These are phyloP conservation scores for Euclidium syriacum DNA, from an alignment of 345 rosid genomes.

Conservation along the genomic window DNA sequence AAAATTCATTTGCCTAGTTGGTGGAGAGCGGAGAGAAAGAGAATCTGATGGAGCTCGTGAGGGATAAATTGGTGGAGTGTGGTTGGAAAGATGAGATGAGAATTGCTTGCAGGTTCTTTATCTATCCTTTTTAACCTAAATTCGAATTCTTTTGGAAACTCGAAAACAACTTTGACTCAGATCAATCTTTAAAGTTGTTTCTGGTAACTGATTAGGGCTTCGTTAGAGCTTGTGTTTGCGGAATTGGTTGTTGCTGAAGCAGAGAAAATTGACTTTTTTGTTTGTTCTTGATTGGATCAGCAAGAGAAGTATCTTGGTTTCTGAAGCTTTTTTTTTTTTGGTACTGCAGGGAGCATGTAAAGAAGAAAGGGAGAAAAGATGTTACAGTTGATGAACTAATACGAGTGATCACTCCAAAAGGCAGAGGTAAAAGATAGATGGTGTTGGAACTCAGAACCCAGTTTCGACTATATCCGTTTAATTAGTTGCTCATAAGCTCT, in stretches of 20 bases:
- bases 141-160: neutral
- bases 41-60: slow-evolving; percentile 60
- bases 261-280: neutral
- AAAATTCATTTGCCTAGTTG: slow-evolving; percentile 30
- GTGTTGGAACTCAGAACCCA: neutral
- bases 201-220: neutral
- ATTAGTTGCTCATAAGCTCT: neutral
- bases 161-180: neutral
- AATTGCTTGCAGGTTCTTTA: slow-evolving; percentile 64
- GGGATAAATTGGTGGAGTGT: slow-evolving; percentile 68
- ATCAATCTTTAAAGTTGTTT: neutral
- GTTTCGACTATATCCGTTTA: neutral
- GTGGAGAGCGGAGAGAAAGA: slow-evolving; percentile 77
- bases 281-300: neutral
- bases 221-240: neutral
- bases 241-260: neutral
- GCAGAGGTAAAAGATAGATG: slow-evolving; percentile 53
- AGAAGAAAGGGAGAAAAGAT: slow-evolving; percentile 72
- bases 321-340: neutral
- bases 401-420: slow-evolving; percentile 69
- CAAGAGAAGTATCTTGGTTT: neutral
- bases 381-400: slow-evolving; percentile 80
- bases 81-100: slow-evolving; percentile 88
- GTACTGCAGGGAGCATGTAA: slow-evolving; percentile 50
- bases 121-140: neutral